A percentile compares a stretch with the other conserved stretches of the same genome.
Conservation (phyloP, 2,329 filamentous ascomycete genomes). For the Uncinocarpus reesii region DNA sequence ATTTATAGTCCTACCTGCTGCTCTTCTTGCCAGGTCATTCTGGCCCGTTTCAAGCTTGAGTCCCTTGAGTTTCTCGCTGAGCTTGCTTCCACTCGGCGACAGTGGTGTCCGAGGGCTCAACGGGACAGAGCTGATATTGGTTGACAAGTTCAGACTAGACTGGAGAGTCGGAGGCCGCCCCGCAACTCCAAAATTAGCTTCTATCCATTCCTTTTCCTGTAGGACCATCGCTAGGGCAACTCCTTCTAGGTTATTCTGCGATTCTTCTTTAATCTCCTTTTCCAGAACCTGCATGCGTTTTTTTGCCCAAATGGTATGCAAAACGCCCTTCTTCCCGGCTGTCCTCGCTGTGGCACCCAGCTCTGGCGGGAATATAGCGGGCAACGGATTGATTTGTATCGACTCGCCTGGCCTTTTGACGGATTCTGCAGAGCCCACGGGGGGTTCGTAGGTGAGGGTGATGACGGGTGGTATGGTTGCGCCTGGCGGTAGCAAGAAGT, state of each 20-base stretch:
- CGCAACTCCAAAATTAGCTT: conserved; percentile 58
- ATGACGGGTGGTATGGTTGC: conserved; percentile 62
- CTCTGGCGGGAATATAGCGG: conserved; percentile 73
- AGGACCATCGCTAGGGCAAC: conserved; percentile 75
- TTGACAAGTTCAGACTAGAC: conserved; percentile 29
- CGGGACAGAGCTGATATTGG: conserved; percentile 18
- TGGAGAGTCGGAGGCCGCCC: conserved; percentile 30
- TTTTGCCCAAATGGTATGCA: conserved; percentile 87
- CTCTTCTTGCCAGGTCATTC: conserved; percentile 48
- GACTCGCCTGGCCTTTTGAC: conserved; percentile 34
- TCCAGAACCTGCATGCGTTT: conserved; percentile 65
- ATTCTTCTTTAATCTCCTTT: conserved; percentile 64
- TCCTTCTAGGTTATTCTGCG: conserved; percentile 64
- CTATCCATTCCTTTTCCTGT: conserved; percentile 76
- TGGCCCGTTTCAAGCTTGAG: conserved; percentile 66
- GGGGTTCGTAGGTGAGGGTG: conserved; percentile 48
- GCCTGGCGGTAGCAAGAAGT: conserved; percentile 69
- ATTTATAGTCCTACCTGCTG: conserved; percentile 40
- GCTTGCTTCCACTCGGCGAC: conserved; percentile 54
- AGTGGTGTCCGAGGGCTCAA: conserved; percentile 46
- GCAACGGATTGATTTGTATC: conserved; percentile 64
- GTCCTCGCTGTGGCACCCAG: conserved; percentile 56
- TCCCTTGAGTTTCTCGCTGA: conserved; percentile 71
- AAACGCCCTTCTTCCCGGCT: conserved; percentile 65
- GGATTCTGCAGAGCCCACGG: conserved; percentile 32